Evolutionary conservation across 345 rosid genomes (phyloP), one percentile per base, ranked within the genome.

Genomic region (Salix brachista): DNA sequence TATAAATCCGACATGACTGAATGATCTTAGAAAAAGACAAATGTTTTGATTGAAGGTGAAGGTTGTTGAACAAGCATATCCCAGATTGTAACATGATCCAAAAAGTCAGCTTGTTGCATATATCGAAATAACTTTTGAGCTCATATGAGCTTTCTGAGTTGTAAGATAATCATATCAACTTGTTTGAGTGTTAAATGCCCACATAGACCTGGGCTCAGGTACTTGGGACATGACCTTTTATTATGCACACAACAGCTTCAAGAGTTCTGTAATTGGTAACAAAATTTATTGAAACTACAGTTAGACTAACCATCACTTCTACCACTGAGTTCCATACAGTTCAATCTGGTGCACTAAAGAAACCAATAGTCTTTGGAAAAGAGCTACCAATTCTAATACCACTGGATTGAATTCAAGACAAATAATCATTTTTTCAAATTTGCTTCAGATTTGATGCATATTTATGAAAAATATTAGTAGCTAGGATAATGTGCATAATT

Each of bases 81-180:
- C 34, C 5, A 6, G 8, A 66, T 50, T 50, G 21, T 25, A 39
- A 30, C 48, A 65, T 56, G 28, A 77, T 65, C 71, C 50, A 71
- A 50, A 9, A 65, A 25, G 23, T 23, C 9, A 46, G 39, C 21
- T 61, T 13, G 9, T 34, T 28, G 48, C 52, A 65, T 37, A 46
- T 46, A 56, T 17, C 16, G n/a, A 69, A 21, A 64, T 13, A 73
- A 60, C 61, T 28, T 73, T 56, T 62, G 28, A 68, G 67, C 65
- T 72, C 71, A 56, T 61, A n/a, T 78, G 62, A 73, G 67, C 68
- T 64, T 67, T 12, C 71, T 73, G 16, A 58, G 69, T 23, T 41
- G 41, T 32, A n/a, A 7, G 17, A 42, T 25, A 30, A 64, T 19
- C 8, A 65, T 16, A 17, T 39, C 56, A 50, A 50, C 61, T 23